Conservation (phyloP, 345 rosid species). For the Carallia pectinifolia region DNA sequence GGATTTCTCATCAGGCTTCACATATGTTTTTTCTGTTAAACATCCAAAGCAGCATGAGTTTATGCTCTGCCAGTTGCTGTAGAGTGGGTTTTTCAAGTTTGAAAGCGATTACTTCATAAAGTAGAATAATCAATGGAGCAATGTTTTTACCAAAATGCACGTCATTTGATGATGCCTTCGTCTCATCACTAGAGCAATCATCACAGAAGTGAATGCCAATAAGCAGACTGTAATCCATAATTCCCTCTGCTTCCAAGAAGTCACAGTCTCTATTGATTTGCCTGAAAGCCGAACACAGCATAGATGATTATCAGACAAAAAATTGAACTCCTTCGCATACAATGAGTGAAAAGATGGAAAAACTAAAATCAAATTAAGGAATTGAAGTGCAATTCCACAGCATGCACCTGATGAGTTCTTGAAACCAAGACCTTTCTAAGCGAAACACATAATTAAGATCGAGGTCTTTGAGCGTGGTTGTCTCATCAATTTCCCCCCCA, state of each 20-base stretch:
- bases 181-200: conserved; percentile 32
- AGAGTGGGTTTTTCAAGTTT: background rate
- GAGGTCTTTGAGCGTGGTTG: conserved; percentile 70
- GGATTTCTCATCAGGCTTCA: conserved; percentile 30
- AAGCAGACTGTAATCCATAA: conserved; percentile 72
- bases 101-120: background rate
- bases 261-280: conserved; percentile 69
- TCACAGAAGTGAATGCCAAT: conserved; percentile 65
- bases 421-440: conserved; percentile 53
- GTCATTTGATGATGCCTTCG: conserved; percentile 25
- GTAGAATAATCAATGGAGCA: background rate
- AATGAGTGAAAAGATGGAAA: background rate
- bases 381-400: background rate
- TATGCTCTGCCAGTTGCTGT: background rate
- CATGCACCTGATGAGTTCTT: conserved; percentile 48
- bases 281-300: conserved; percentile 24
- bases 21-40: conserved; percentile 35
- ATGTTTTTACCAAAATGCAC: conserved; percentile 18
- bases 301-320: background rate
- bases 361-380: background rate
- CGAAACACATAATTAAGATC: conserved; percentile 61
- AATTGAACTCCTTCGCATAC: background rate
- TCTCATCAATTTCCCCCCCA: conserved; percentile 55
- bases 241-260: conserved; percentile 63
- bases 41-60: background rate